Conservation (phyloP, 805 yeast species). For the Lipomyces oligophaga region DNA sequence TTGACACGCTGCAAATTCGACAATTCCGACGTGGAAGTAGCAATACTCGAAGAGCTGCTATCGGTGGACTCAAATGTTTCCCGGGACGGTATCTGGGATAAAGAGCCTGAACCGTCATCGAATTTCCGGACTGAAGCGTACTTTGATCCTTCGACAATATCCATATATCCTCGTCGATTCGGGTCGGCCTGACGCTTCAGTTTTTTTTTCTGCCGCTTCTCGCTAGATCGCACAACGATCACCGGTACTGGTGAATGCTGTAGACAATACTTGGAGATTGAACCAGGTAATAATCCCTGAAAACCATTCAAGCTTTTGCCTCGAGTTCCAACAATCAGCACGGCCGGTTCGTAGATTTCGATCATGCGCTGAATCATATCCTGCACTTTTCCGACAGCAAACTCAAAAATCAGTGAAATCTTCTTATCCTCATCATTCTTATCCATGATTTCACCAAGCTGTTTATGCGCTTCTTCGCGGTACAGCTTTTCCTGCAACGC, state of each 20-base stretch:
- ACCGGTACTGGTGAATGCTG: constrained; percentile 48
- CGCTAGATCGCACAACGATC: constrained; percentile 44
- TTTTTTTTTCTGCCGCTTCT: constrained; percentile 36
- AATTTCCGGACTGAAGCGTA: constrained; percentile 12
- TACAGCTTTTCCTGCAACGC: constrained; percentile 32
- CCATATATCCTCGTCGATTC: constrained; percentile 31
- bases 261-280: constrained; percentile 48
- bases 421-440: constrained; percentile 40
- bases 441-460: constrained; percentile 37
- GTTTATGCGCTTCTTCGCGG: constrained; percentile 38
- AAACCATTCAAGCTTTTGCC: constrained; percentile 43
- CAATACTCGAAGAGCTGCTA: constrained; percentile 3
- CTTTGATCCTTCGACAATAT: constrained; percentile 31
- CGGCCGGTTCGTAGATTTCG: constrained; percentile 45
- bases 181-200: constrained; percentile 38
- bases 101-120: no score
- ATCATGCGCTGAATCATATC: constrained; percentile 43
- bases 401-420: constrained; percentile 45
- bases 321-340: constrained; percentile 47
- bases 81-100: neutral
- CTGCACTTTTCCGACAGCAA: constrained; percentile 45
- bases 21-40: no score
- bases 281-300: constrained; percentile 44
- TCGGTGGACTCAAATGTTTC: neutral
- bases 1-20: no score